These are phyloP conservation scores for Rhodocollybia butyracea DNA, from an alignment of 768 basidiomycete genomes.

Conservation along the genomic window DNA sequence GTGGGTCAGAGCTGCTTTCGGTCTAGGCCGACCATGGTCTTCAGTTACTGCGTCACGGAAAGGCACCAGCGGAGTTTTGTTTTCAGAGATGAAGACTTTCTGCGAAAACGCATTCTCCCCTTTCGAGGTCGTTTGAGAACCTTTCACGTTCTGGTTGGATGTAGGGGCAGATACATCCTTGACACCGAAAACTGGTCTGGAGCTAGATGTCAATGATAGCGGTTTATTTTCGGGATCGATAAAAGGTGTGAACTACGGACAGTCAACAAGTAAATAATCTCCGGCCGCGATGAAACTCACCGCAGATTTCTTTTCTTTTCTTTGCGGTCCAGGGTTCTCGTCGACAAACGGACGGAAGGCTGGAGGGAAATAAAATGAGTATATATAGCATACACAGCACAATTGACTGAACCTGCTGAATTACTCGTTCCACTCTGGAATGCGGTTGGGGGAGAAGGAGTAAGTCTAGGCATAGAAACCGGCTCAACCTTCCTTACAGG, in stretches of 20 bases:
- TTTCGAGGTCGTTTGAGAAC: constrained; percentile 6
- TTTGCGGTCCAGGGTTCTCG: constrained; percentile 43
- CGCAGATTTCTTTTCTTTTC: constrained; percentile 45
- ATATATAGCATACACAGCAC: constrained; percentile 6
- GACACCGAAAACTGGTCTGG: constrained; percentile 44
- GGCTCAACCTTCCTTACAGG: constrained; percentile 67
- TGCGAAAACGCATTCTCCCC: constrained; percentile 36
- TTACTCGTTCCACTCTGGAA: constrained; percentile 24
- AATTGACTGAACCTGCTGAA: constrained; percentile 22
- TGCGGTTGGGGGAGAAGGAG: constrained; percentile 30
- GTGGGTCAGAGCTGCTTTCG: constrained; percentile 30
- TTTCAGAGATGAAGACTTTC: constrained; percentile 64
- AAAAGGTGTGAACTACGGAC: constrained; percentile 61
- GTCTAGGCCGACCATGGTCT: constrained; percentile 38
- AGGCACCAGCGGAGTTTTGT: constrained; percentile 35
- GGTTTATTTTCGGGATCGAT: constrained; percentile 48
- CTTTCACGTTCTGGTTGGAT: constrained; percentile 23
- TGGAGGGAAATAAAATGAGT: constrained; percentile 18
- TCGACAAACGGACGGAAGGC: constrained; percentile 72
- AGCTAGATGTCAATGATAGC: constrained; percentile 30
- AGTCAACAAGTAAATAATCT: not conserved
- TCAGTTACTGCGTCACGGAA: constrained; percentile 44
- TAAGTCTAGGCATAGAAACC: constrained; percentile 34
- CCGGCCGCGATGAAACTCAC: constrained; percentile 22
- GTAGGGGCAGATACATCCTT: constrained; percentile 43